Base-by-base conservation (phyloP, 2,329 filamentous ascomycete species). In the Davidsoniella virescens region DNA sequence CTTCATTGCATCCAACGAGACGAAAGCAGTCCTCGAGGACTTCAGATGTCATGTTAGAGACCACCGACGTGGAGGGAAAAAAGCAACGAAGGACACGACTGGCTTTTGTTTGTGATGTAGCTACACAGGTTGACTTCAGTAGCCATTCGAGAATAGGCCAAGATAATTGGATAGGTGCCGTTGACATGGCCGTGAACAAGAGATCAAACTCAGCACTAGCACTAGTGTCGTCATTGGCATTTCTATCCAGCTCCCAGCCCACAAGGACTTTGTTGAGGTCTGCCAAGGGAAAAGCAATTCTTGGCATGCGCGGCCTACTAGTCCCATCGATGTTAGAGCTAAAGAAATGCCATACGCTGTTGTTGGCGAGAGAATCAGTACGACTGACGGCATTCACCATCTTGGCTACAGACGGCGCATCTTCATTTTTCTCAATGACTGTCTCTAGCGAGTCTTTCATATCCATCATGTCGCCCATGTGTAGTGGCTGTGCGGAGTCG, bases 71-170 rank as follows among this genome's bases (percentile, higher is more conserved):
- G 7, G 38, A 51, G 37, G 47, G 38, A 12, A 18, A 29, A 44
- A 51, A 43, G 39, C 50, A 51, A 23, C 33, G 44, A 14, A 38
- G 37, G 16, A 51, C 45, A 10, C 20, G 40, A 17, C 44, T 16
- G n/a, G 44, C 42, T 38, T 51, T 44, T 14, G 39, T 33, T 10
- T 17, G 14, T 12, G 48, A 45, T n/a, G 41, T 12, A 20, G 41
- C 37, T 12, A 39, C 2, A 50, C 72, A 75, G 18, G 80, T 65
- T 63, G 80, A 72, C 46, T 74, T 64, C 5, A 83, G 59, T 2
- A 86, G 66, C 83, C 84, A 88, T 14, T 71, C 57, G 46, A 85
- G 70, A 1, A 87, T 59, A 50, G 81, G 72, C 53, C 84, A 75
- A 0, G 82, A 76, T 10, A 87, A 25, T 5, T 33, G 38, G 3